phyloP scores from a whole-genome alignment of 768 basidiomycete genomes.

The Paxillus ammoniavirescens region DNA sequence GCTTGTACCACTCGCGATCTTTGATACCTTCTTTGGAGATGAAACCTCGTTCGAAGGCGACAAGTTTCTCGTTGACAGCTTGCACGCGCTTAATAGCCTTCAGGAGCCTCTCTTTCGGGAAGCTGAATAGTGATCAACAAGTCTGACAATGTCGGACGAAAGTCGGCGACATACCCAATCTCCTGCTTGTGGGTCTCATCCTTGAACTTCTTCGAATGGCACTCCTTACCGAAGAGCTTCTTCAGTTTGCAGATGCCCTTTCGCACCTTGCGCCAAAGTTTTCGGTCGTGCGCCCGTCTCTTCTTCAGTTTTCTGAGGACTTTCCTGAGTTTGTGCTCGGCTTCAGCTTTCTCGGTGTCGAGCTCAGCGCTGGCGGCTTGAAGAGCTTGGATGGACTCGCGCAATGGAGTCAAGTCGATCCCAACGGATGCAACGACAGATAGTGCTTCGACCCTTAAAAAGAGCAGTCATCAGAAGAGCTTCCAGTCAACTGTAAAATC shows the following conservation, averaged over 20 bases:
- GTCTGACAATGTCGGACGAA: not conserved
- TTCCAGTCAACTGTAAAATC: not conserved
- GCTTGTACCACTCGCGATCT: slow-evolving; percentile 80
- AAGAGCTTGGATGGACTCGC: slow-evolving; percentile 43
- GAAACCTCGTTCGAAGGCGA: slow-evolving; percentile 72
- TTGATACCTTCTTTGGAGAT: slow-evolving; percentile 74
- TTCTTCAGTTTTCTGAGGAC: slow-evolving; percentile 41
- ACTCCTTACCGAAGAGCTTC: slow-evolving; percentile 32
- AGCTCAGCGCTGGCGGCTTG: slow-evolving; percentile 50
- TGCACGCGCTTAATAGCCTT: slow-evolving; percentile 58
- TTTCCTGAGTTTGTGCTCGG: slow-evolving; percentile 47
- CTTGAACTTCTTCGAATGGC: slow-evolving; percentile 5
- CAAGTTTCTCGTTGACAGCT: slow-evolving; percentile 59
- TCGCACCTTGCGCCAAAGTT: slow-evolving; percentile 25
- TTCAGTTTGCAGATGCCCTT: slow-evolving; percentile 36
- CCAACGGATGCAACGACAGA: slow-evolving; percentile 20
- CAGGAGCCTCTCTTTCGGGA: slow-evolving; percentile 43
- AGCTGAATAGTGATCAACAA: slow-evolving; percentile 18
- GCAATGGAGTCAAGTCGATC: slow-evolving; percentile 42
- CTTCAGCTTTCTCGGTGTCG: slow-evolving; percentile 56
- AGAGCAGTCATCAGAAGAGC: not conserved
- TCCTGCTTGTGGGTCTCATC: not conserved
- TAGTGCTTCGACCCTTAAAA: slow-evolving; percentile 30
- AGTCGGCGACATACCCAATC: slow-evolving; percentile 11
- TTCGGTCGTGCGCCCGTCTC: slow-evolving; percentile 13